A percentile compares a stretch with the other conserved stretches of the same genome.
Conservation (phyloP, 2,329 filamentous ascomycete species). For the Penicillium aurantiogriseum region DNA sequence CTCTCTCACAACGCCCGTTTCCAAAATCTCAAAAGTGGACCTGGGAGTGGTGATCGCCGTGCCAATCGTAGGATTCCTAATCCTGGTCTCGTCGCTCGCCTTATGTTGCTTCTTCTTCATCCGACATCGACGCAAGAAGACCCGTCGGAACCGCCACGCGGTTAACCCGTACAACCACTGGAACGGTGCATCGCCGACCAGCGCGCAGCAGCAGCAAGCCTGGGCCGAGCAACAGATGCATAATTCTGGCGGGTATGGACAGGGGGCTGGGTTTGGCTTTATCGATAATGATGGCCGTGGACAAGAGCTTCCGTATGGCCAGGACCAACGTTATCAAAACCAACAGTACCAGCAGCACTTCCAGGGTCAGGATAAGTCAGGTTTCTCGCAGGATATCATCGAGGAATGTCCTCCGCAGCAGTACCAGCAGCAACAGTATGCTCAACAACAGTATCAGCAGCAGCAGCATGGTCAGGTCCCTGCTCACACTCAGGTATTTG, state of each 20-base stretch:
- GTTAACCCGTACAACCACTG: constrained; percentile 36
- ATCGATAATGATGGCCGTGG: constrained; percentile 30
- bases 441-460: not conserved
- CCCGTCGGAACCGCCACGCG: constrained; percentile 27
- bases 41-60: constrained; percentile 44
- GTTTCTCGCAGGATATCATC: constrained; percentile 9
- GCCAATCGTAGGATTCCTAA: constrained; percentile 44
- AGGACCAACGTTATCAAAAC: constrained; percentile 1
- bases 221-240: constrained; percentile 11
- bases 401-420: constrained; percentile 5
- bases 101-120: constrained; percentile 46
- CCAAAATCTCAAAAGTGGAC: constrained; percentile 25
- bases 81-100: constrained; percentile 33
- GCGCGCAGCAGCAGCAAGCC: constrained; percentile 26
- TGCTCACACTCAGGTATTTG: not conserved
- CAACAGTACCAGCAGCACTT: constrained; percentile 9
- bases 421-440: not conserved
- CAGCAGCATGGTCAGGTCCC: not conserved
- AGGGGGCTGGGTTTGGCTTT: constrained; percentile 26
- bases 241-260: constrained; percentile 12
- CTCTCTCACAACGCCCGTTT: constrained; percentile 19
- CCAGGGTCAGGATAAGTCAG: constrained; percentile 5
- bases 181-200: constrained; percentile 34
- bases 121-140: constrained; percentile 41
- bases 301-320: constrained; percentile 22